Conservation (phyloP, 2,329 filamentous ascomycete genomes). For the Cladosporium austrohemisphaericum region DNA sequence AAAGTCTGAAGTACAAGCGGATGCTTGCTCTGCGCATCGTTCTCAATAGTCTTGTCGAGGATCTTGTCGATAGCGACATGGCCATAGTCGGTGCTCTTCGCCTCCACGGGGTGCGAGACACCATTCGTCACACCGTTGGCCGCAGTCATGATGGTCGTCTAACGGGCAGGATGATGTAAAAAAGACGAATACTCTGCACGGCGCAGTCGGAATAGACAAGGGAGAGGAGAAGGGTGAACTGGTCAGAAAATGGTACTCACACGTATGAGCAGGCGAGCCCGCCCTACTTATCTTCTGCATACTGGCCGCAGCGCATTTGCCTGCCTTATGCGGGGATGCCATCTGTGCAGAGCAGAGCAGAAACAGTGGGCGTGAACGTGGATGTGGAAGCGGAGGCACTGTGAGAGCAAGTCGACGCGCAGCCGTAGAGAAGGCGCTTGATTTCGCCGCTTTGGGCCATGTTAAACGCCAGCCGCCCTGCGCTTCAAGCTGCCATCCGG, state of each 20-base stretch:
- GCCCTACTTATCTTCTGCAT: slow-evolving; percentile 2
- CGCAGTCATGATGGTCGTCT: slow-evolving; percentile 6
- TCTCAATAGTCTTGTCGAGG: neutral
- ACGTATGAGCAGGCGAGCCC: neutral
- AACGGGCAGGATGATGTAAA: no score
- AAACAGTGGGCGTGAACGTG: no score
- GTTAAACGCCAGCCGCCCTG: neutral
- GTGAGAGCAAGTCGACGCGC: slow-evolving; percentile 3
- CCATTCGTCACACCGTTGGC: slow-evolving; percentile 4
- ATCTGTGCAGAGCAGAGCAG: no score
- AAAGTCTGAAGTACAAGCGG: slow-evolving; percentile 43
- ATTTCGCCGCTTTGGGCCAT: no score
- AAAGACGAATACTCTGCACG: no score
- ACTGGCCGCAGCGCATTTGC: neutral
- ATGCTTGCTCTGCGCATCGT: slow-evolving; percentile 10
- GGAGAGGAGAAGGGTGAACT: neutral
- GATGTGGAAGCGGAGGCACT: neutral
- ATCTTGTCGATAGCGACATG: slow-evolving; percentile 7
- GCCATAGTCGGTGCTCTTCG: slow-evolving; percentile 9
- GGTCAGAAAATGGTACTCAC: no score
- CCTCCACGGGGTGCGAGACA: neutral
- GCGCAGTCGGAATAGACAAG: neutral
- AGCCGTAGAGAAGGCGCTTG: no score
- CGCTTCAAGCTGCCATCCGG: neutral
- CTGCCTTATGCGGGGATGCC: neutral